These are phyloP conservation scores for Fusarium transvaalense DNA, from an alignment of 2,329 filamentous ascomycete genomes.

Conservation along the genomic window DNA sequence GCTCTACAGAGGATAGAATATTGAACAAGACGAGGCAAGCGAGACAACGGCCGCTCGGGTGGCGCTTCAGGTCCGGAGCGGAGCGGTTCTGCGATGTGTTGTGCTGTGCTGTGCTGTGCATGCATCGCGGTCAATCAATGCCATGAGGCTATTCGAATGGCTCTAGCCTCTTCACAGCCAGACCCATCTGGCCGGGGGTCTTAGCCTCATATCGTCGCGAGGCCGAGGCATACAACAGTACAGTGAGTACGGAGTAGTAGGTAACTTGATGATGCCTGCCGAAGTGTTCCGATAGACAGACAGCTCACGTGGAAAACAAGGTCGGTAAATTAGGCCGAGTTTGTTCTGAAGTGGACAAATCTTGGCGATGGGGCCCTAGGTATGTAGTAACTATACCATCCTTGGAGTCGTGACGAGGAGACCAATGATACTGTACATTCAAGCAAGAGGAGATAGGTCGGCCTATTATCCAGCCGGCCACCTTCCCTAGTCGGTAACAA, in stretches of 20 bases:
- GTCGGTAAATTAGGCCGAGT: conserved; percentile 23
- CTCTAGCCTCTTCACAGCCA: conserved; percentile 7
- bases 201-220: conserved; percentile 2
- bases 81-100: not conserved
- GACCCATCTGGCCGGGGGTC: conserved; percentile 23
- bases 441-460: conserved; percentile 1
- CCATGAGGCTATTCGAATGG: conserved; percentile 17
- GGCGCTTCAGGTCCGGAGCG: conserved; percentile 19
- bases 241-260: not conserved
- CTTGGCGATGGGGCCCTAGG: conserved; percentile 26
- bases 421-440: not conserved
- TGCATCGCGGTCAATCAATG: conserved; percentile 3
- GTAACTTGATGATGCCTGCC: conserved; percentile 2
- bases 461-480: conserved; percentile 29
- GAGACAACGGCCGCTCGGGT: conserved; percentile 5
- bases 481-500: conserved; percentile 40
- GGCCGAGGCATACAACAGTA: conserved; percentile 19
- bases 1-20: conserved; percentile 9
- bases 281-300: conserved; percentile 25
- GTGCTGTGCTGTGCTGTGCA: not conserved
- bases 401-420: not conserved
- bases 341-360: conserved; percentile 26
- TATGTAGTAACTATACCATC: conserved; percentile 2
- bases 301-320: conserved; percentile 27
- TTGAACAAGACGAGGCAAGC: not conserved